Evolutionary conservation across 768 basidiomycete genomes (phyloP), one percentile per base, ranked within the genome.

Genomic region (Pisolithus tinctorius): DNA sequence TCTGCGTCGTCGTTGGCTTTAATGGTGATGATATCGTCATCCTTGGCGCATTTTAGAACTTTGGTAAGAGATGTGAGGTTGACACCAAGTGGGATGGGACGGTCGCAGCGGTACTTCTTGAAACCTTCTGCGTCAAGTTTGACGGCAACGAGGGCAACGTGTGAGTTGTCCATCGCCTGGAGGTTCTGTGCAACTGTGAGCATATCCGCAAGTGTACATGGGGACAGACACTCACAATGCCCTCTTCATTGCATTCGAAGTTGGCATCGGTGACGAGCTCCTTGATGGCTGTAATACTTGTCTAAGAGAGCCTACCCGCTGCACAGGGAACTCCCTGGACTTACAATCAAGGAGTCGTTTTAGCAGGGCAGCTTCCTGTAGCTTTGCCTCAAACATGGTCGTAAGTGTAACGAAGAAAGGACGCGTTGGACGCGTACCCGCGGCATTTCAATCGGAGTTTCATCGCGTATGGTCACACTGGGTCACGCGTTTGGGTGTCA

Each of bases 81-180:
- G 61, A 90, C 84, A 51, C 91, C 92, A 25, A 94, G 78, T 0
- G 89, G 88, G 80, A 98, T 90, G 31, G 94, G 89, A 6, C 93
- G 81, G 70, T 99, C 96, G 65, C 95, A 98, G 57, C 96, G 86
- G 70, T 86, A 99, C 48, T 77, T 74, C 60, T 81, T 78, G 78
- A 99, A 98, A 30, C 90, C 91, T 0, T 79, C 72, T 1, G 82
- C 80, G 38, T 85, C 73, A 29, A 99, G 79, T 55, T 86, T 80
- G 44, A 96, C 92, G 7, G 91, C 75, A 38, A 99, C 95, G 58
- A 98, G 88, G 1, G 95, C 96, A 62, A 99, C 95, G 70, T 98
- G 95, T 2, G 95, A 96, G 78, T 97, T 98, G 74, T 98, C 96
- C 95, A 98, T 99, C 4, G 95, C 96, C 74, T 98, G 95, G 4